A percentile compares a stretch with the other conserved stretches of the same genome.
These are phyloP conservation scores for Pleurotus djamor DNA, from an alignment of 768 basidiomycete species.

Conservation along the genomic window DNA sequence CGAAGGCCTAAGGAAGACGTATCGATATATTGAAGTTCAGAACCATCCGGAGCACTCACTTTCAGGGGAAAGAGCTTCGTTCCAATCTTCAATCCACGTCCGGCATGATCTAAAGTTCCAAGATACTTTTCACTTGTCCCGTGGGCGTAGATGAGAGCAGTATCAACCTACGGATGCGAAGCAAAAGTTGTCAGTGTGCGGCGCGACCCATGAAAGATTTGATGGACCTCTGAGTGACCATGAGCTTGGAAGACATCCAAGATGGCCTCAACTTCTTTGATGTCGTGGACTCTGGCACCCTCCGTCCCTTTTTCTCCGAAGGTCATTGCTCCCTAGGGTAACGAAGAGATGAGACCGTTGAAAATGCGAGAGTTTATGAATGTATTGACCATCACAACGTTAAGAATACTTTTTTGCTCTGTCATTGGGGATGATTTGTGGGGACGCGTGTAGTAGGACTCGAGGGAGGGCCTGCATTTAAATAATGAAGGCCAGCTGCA, in stretches of 20 bases:
- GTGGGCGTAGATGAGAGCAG: conserved; percentile 45
- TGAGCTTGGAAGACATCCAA: conserved; percentile 52
- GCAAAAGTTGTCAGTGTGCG: too few relatives aligned
- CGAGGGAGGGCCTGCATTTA: too few relatives aligned
- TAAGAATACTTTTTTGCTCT: background rate
- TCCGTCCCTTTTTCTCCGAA: conserved; percentile 48
- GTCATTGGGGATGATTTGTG: too few relatives aligned
- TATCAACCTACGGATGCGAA: conserved; percentile 39
- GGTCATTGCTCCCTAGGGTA: conserved; percentile 47
- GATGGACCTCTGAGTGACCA: conserved; percentile 47
- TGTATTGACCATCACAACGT: background rate
- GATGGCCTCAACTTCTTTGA: conserved; percentile 47
- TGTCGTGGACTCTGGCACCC: conserved; percentile 45
- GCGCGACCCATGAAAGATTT: conserved; percentile 20
- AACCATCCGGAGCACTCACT: conserved; percentile 10
- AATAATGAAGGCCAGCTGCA: too few relatives aligned
- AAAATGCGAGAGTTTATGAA: background rate
- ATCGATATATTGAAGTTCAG: too few relatives aligned
- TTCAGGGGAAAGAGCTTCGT: conserved; percentile 54
- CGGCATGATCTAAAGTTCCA: conserved; percentile 48
- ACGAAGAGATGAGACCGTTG: too few relatives aligned
- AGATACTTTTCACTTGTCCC: conserved; percentile 58
- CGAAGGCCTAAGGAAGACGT: background rate
- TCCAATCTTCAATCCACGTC: conserved; percentile 50
- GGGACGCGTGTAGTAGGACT: too few relatives aligned